Base-by-base conservation (phyloP, 495 filamentous ascomycete species). In the Lasiosphaeria ovina region DNA sequence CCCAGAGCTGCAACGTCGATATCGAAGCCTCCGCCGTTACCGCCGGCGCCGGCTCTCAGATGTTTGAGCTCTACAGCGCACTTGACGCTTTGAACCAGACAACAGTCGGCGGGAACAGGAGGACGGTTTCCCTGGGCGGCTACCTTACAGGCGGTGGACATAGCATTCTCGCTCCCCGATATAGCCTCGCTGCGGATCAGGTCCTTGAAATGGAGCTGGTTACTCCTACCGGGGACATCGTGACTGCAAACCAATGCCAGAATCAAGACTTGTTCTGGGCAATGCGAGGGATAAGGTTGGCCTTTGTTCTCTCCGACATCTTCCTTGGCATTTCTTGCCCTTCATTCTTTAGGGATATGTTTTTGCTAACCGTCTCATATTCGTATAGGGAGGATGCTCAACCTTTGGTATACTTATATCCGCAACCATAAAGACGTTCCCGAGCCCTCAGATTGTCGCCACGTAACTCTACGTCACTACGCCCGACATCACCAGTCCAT, bases 221-320 rank as follows among this genome's bases (percentile, higher is more conserved):
- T 4, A 84, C 81, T 3, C 81, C 80, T 0, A 57, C 53, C 0
- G 86, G 87, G 0, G 71, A 81, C 1, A 74, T 83, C 16, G 54
- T 87, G 35, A 79, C 71, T 0, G 81, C 80, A 5, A 84, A 81
- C 55, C 80, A 81, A 51, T 81, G 78, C 56, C 72, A 83, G 61
- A 79, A 88, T 59, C 51, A 71, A 0, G 87, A 89, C 66, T 65
- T 90, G 6, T 89, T 85, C 69, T 89, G 85, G 86, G 87, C 87
- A 8, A 75, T 89, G 44, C 76, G 81, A 38, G 87, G 86, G 1
- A 77, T 81, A 64, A 72, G 77, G 24, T 2, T 67, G n/a, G 1
- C 42, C 5, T 47, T 14, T 48, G 1, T 14, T 51, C 7, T 48
- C 3, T 49, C 31, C 32, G 11, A 16, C 35, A 7, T 34, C 17